Evolutionary conservation across 768 basidiomycete genomes (phyloP), one percentile per base, ranked within the genome.

Genomic region (Naganishia vaughanmartiniae): DNA sequence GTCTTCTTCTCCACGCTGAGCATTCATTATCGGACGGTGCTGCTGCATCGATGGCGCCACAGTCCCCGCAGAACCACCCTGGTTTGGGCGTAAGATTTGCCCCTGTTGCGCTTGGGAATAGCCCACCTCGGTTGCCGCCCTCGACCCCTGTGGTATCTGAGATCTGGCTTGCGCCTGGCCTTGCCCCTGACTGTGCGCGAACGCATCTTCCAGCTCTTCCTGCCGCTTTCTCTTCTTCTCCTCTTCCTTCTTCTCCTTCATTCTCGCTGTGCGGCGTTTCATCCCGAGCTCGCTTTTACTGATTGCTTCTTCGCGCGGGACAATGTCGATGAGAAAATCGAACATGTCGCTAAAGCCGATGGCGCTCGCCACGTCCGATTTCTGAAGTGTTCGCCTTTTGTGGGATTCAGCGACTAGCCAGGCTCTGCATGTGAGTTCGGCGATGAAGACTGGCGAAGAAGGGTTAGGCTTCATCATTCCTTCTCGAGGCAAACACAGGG

Each of bases 251-350:
- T 63, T 63, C 60, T 63, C 60, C 60, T 63, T 63, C 60, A 63
- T 63, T 30, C 60, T 42, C 60, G 60, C 60, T 28, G 60, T 63
- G 10, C 60, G 60, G 17, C 60, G 36, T 45, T 63, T 63, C 60
- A 63, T 63, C 24, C 60, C 60, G 60, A 63, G 60, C 39, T 63
- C 60, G 39, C 39, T 42, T 26, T 63, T 63, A 26, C 60, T 63
- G 60, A 63, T 63, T 12, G 60, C 77, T 46, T 92, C 90, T 70
- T 95, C 94, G 53, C 93, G 84, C 0, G 94, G 94, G 0, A 95
- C 89, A 70, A 96, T 92, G 81, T 97, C 95, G 79, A 97, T 95
- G 70, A 98, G 84, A 78, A 98, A 98, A 83, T 97, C 95, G 76
- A 97, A 97, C 80, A 94, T 93, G 83, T 97, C 95, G 4, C 90